A percentile compares a stretch with the other conserved stretches of the same genome.
These are phyloP conservation scores for Ocimum tenuiflorum DNA, from an alignment of 257 asterid genomes.

Conservation along the genomic window DNA sequence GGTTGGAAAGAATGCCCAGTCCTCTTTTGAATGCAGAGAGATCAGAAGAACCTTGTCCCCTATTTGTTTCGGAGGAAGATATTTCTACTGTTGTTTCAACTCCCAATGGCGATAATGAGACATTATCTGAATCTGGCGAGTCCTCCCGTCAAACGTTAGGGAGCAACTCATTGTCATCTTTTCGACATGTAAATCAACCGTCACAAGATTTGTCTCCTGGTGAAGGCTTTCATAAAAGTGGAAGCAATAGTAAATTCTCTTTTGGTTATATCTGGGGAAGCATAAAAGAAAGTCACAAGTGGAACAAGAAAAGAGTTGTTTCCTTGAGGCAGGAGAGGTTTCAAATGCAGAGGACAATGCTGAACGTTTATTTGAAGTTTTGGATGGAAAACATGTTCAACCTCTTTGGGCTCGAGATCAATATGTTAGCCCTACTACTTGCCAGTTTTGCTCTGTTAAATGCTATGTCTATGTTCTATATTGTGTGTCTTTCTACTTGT, in stretches of 20 bases:
- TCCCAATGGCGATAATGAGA: slow-evolving; percentile 38
- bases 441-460: slow-evolving; percentile 92
- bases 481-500: slow-evolving; percentile 78
- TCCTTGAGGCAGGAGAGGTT: slow-evolving; percentile 82
- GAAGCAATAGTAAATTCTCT: slow-evolving; percentile 39
- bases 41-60: slow-evolving; percentile 90
- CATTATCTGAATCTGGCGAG: slow-evolving; percentile 38
- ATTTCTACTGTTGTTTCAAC: slow-evolving; percentile 29
- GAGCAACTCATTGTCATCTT: slow-evolving; percentile 57
- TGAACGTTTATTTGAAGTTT: slow-evolving; percentile 81
- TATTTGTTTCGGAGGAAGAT: slow-evolving; percentile 71
- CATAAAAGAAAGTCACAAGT: slow-evolving; percentile 75
- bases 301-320: slow-evolving; percentile 67
- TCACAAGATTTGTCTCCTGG: no score
- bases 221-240: neutral
- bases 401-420: slow-evolving; percentile 96
- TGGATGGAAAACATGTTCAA: slow-evolving; percentile 96
- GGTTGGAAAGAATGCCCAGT: slow-evolving; percentile 70
- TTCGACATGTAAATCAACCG: slow-evolving; percentile 10
- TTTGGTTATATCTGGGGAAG: slow-evolving; percentile 84
- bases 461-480: slow-evolving; percentile 72
- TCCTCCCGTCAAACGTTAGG: slow-evolving; percentile 33
- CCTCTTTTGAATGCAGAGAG: slow-evolving; percentile 44
- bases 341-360: slow-evolving; percentile 73
- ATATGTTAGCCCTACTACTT: slow-evolving; percentile 73